A percentile compares a stretch with the other conserved stretches of the same genome.
phyloP scores from a whole-genome alignment of 257 asterid species.

The Ligustrum vulgare region DNA sequence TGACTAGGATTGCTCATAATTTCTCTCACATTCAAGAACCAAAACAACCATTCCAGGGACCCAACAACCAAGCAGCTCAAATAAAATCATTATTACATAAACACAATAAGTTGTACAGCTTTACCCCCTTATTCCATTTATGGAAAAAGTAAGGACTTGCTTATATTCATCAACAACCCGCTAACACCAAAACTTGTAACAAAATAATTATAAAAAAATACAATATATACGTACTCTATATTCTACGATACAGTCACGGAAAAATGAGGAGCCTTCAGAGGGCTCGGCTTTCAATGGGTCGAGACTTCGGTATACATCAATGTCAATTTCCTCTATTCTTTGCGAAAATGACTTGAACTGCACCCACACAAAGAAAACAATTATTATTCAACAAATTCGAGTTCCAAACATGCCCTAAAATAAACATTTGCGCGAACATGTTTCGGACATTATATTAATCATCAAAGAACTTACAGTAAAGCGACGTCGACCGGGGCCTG shows the following conservation, averaged over 20 bases:
- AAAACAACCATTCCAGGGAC: constrained; percentile 1
- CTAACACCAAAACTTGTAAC: background rate
- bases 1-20: background rate
- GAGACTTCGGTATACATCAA: constrained; percentile 72
- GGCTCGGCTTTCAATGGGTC: constrained; percentile 67
- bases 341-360: constrained; percentile 72
- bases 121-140: background rate
- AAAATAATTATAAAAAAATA: background rate
- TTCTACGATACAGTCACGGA: constrained; percentile 70
- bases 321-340: constrained; percentile 64
- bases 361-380: constrained; percentile 23
- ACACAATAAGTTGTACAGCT: background rate
- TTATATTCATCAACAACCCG: background rate
- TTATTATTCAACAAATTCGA: constrained; percentile 11
- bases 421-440: background rate
- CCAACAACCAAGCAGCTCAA: background rate
- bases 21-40: background rate
- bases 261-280: constrained; percentile 70
- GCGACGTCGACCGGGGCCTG: constrained; percentile 60
- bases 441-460: background rate
- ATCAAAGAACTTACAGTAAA: constrained; percentile 55
- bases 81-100: background rate
- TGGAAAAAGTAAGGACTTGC: background rate
- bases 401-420: background rate
- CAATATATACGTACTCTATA: constrained; percentile 53